Conservation (phyloP, 208 protist species). For the Trichomonas vaginalis region DNA sequence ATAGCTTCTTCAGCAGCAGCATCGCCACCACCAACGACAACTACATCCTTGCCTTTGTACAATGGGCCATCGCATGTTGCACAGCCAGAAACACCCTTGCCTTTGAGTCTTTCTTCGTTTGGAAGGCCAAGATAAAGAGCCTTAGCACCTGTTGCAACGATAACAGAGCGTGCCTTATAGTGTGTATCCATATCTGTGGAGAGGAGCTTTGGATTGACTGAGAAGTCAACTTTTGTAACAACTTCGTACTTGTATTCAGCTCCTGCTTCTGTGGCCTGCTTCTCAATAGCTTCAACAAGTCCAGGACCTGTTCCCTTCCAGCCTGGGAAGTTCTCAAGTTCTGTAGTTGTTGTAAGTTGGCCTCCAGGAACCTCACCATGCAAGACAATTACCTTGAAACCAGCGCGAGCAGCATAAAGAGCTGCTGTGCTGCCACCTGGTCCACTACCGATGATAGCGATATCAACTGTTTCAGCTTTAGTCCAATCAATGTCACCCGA, state of each 20-base stretch:
- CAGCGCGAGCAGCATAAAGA: conserved; percentile 48
- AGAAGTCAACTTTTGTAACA: conserved; percentile 40
- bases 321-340: conserved; percentile 58
- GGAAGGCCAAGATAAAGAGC: conserved; percentile 35
- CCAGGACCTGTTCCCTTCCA: conserved; percentile 37
- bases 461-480: background rate
- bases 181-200: background rate
- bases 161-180: conserved; percentile 36
- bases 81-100: conserved; percentile 52
- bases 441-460: conserved; percentile 48
- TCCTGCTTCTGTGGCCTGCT: conserved; percentile 31
- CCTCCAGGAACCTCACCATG: conserved; percentile 45
- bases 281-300: conserved; percentile 36
- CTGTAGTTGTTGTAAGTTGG: conserved; percentile 55
- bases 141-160: conserved; percentile 53
- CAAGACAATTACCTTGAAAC: conserved; percentile 34
- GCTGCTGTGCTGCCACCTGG: conserved; percentile 52
- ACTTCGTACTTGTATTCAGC: conserved; percentile 38
- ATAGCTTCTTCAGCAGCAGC: conserved; percentile 51
- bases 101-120: conserved; percentile 41
- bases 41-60: conserved; percentile 26
- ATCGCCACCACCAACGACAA: conserved; percentile 52
- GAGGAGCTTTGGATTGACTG: background rate
- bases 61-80: conserved; percentile 52
- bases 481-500: background rate